Conservation (phyloP, 768 basidiomycete genomes). For the Tremella fuciformis region DNA sequence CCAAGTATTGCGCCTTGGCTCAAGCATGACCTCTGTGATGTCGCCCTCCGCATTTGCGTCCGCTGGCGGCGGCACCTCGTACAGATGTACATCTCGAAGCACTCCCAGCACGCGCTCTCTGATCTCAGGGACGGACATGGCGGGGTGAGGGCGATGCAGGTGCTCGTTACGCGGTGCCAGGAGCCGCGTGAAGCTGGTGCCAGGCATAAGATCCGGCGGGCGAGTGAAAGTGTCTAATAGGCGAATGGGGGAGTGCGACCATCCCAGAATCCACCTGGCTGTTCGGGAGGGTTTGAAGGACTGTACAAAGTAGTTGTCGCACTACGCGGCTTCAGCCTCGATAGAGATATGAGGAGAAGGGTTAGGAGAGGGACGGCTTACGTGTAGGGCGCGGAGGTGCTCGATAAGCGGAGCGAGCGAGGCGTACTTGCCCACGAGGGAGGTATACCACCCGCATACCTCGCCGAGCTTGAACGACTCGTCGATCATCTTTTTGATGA, state of each 20-base stretch:
- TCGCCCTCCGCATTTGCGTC: conserved; percentile 1
- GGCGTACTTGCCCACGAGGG: conserved; percentile 82
- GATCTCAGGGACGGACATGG: conserved; percentile 1
- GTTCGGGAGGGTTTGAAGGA: conserved; percentile 85
- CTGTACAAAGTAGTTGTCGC: conserved; percentile 79
- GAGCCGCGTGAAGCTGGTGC: conserved; percentile 32
- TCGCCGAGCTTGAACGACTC: conserved; percentile 63
- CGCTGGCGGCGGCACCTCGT: background rate
- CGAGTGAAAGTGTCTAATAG: conserved; percentile 60
- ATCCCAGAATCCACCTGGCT: conserved; percentile 84
- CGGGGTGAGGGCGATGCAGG: conserved; percentile 5
- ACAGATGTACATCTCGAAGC: background rate
- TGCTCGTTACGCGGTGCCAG: conserved; percentile 17
- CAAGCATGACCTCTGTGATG: conserved; percentile 2
- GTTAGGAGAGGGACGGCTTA: conserved; percentile 37
- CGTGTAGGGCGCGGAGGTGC: conserved; percentile 57
- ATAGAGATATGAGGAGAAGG: background rate
- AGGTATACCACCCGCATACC: conserved; percentile 86
- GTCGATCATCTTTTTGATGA: conserved; percentile 70
- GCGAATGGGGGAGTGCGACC: conserved; percentile 67
- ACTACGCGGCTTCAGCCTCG: conserved; percentile 55
- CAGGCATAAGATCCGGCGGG: conserved; percentile 25
- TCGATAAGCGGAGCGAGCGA: conserved; percentile 66
- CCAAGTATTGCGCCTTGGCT: conserved; percentile 37
- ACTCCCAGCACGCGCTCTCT: background rate